phyloP scores from a whole-genome alignment of 257 asterid genomes.

The Gentiana straminea region DNA sequence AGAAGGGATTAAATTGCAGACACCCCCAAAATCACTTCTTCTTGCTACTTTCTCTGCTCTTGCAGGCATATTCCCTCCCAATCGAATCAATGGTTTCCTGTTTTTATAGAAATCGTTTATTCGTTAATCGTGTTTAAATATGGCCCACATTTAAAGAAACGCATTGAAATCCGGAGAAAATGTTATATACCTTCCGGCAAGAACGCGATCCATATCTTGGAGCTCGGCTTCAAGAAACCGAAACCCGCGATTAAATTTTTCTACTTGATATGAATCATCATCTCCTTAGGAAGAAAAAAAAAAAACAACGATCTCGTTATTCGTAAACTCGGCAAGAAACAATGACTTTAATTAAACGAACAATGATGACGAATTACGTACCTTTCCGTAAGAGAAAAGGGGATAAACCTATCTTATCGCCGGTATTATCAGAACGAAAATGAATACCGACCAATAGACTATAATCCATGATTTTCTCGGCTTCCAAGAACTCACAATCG shows the following conservation, averaged over 20 bases:
- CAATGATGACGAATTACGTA: slow-evolving; percentile 13
- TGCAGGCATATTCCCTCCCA: slow-evolving; percentile 98
- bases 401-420: slow-evolving; percentile 88
- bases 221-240: slow-evolving; percentile 95
- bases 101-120: no score
- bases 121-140: no score
- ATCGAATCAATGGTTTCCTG: slow-evolving; percentile 66
- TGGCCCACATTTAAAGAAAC: no score
- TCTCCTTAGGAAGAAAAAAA: no score
- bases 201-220: slow-evolving; percentile 79
- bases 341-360: not conserved
- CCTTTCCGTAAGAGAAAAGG: slow-evolving; percentile 77
- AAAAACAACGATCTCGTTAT: slow-evolving; percentile 7
- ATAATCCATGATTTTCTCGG: slow-evolving; percentile 85
- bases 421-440: slow-evolving; percentile 70
- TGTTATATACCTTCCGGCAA: slow-evolving; percentile 57
- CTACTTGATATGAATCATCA: slow-evolving; percentile 62
- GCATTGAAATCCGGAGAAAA: slow-evolving; percentile 4
- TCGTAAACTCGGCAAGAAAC: slow-evolving; percentile 9
- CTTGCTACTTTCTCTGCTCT: slow-evolving; percentile 71
- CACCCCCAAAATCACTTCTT: slow-evolving; percentile 69
- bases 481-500: slow-evolving; percentile 80
- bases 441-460: slow-evolving; percentile 93
- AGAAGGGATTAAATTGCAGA: slow-evolving; percentile 29
- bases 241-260: slow-evolving; percentile 86